A percentile compares a stretch with the other conserved stretches of the same genome.
These are phyloP conservation scores for Kentomonas sorsogonicus DNA, from an alignment of 208 protist species.

Conservation along the genomic window DNA sequence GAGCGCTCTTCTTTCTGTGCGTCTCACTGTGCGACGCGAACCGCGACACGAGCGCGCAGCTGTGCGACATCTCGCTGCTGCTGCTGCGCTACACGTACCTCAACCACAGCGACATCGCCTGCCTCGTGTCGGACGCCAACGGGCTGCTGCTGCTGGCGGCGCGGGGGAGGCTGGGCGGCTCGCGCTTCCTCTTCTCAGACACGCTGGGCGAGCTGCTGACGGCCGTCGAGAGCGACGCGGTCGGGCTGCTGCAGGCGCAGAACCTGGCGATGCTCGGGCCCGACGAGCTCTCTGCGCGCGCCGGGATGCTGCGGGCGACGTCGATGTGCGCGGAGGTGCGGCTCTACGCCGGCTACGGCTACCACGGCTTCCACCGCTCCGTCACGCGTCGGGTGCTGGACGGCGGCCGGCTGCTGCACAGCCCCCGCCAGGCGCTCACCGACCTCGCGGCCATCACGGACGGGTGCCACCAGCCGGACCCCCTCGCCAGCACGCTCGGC, in stretches of 20 bases:
- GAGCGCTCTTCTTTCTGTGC: conserved; percentile 84
- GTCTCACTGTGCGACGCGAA: conserved; percentile 65
- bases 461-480: conserved; percentile 61
- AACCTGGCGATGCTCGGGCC: not conserved
- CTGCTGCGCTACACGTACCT: conserved; percentile 74
- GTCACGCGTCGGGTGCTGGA: conserved; percentile 37
- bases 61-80: conserved; percentile 68
- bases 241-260: conserved; percentile 29
- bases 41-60: conserved; percentile 27
- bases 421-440: conserved; percentile 30
- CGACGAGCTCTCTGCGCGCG: conserved; percentile 28
- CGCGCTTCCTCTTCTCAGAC: conserved; percentile 50
- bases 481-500: conserved; percentile 47
- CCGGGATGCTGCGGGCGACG: conserved; percentile 49
- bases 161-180: too few relatives aligned
- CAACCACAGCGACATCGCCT: conserved; percentile 64
- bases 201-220: conserved; percentile 52
- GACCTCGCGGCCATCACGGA: conserved; percentile 61
- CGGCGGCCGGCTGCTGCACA: conserved; percentile 18
- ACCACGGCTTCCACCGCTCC: conserved; percentile 32
- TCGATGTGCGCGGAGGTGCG: conserved; percentile 68
- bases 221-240: conserved; percentile 44
- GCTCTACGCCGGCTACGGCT: conserved; percentile 60
- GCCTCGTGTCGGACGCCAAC: conserved; percentile 71
- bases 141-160: conserved; percentile 44